Conservation (phyloP, 192 early-diverging fungal genomes). For the Umbelopsis ramanniana region DNA sequence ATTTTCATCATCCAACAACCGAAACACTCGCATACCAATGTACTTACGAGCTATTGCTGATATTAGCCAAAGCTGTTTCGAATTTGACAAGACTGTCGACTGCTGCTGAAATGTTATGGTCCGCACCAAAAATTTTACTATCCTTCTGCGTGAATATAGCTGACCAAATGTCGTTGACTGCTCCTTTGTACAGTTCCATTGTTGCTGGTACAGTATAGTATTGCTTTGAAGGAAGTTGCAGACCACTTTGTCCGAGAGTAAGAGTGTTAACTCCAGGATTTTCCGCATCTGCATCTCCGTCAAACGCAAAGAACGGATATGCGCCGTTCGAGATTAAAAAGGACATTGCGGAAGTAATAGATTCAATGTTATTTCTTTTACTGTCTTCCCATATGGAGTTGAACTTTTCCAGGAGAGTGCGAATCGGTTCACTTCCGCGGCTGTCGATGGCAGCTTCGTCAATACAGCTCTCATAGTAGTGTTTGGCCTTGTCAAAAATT, state of each 20-base stretch:
- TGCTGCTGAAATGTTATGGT: constrained; percentile 21
- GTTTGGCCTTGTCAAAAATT: constrained; percentile 60
- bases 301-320: constrained; percentile 49
- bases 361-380: not conserved
- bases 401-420: constrained; percentile 39
- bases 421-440: constrained; percentile 46
- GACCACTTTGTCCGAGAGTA: constrained; percentile 49
- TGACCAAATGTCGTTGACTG: constrained; percentile 47
- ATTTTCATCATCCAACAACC: not conserved
- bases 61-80: constrained; percentile 58
- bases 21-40: not conserved
- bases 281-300: constrained; percentile 59
- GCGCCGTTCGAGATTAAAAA: not conserved
- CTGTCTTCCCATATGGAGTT: constrained; percentile 31
- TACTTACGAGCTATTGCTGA: constrained; percentile 47
- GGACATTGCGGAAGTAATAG: constrained; percentile 7
- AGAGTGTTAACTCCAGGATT: constrained; percentile 59
- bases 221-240: constrained; percentile 68
- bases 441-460: constrained; percentile 44
- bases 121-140: not conserved
- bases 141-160: constrained; percentile 36
- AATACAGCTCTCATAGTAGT: constrained; percentile 61
- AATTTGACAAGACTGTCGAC: constrained; percentile 58
- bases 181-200: constrained; percentile 44
- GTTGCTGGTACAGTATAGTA: constrained; percentile 62